Evolutionary conservation across 1,284 basidiomycete species (phyloP).

Genomic region (Thelephora terrestris): DNA sequence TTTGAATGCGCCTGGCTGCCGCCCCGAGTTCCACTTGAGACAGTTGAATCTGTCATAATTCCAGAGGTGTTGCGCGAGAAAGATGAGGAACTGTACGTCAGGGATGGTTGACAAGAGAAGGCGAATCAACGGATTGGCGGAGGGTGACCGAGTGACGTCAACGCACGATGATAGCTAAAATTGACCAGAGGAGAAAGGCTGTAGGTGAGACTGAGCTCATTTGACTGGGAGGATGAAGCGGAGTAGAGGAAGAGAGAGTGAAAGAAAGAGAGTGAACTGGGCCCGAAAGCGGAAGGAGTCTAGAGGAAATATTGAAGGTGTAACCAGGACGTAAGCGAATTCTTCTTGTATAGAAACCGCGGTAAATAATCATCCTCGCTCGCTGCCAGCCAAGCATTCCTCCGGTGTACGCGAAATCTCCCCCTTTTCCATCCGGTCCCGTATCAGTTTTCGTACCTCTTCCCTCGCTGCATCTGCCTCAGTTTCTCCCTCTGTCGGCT

Average conservation of each 20-base stretch:
- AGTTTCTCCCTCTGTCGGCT: slow-evolving; percentile 11
- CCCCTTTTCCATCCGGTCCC: slow-evolving; percentile 52
- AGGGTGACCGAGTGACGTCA: slow-evolving; percentile 1
- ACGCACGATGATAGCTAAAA: slow-evolving; percentile 52
- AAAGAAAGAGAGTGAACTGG: slow-evolving; percentile 1
- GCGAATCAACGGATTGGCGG: not conserved
- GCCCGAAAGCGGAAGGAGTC: slow-evolving; percentile 7
- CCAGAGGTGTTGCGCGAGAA: slow-evolving; percentile 63
- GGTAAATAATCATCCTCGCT: no score
- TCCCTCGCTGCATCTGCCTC: slow-evolving; percentile 43
- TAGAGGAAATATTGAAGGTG: slow-evolving; percentile 6
- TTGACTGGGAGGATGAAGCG: slow-evolving; percentile 4
- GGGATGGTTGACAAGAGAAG: not conserved
- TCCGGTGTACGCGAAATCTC: slow-evolving; percentile 18
- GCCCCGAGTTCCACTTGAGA: slow-evolving; percentile 55
- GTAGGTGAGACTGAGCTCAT: slow-evolving; percentile 63
- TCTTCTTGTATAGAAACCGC: no score
- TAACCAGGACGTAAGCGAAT: no score
- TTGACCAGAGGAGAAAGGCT: slow-evolving; percentile 61
- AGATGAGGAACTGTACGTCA: slow-evolving; percentile 46
- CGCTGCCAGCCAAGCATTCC: no score
- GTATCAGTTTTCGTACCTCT: slow-evolving; percentile 52
- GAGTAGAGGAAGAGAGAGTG: not conserved
- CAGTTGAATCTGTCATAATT: slow-evolving; percentile 64
- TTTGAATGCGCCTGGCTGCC: slow-evolving; percentile 70